Conservation (phyloP, 331 rosid genomes). For the Pyracantha coccinea region DNA sequence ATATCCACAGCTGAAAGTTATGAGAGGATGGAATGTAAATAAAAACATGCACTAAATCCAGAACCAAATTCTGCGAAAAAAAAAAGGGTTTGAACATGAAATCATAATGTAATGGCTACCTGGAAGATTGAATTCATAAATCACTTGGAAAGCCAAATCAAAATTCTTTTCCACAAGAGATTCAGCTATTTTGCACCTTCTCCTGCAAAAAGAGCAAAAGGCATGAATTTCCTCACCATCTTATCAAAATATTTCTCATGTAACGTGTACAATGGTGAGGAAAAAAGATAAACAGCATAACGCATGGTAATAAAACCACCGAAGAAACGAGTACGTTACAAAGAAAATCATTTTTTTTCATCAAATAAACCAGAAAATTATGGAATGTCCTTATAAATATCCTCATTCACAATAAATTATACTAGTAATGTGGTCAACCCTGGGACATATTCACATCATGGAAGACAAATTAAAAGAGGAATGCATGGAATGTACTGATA, state of each 20-base stretch:
- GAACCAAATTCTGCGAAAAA: neutral
- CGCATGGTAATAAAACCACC: neutral
- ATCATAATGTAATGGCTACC: constrained; percentile 36
- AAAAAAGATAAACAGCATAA: neutral
- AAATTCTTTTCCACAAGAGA: constrained; percentile 91
- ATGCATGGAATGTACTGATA: neutral
- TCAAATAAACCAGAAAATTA: neutral
- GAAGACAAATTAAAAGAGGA: neutral
- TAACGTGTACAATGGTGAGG: neutral
- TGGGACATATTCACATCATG: neutral
- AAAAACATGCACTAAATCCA: neutral
- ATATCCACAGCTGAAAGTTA: constrained; percentile 78
- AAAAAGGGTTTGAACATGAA: neutral
- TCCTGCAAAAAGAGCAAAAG: constrained; percentile 40
- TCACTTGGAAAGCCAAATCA: constrained; percentile 91
- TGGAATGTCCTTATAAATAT: neutral
- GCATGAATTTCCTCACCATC: neutral
- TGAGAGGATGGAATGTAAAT: constrained; percentile 9
- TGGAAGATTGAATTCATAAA: constrained; percentile 88
- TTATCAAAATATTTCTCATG: constrained; percentile 6
- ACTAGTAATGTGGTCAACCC: neutral
- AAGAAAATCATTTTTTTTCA: neutral
- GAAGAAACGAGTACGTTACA: too few species aligned
- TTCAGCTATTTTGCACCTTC: constrained; percentile 91
- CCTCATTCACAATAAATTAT: neutral